Percentiles rank a stretch among this genome's conserved stretches.
phyloP scores from a whole-genome alignment of 805 yeast genomes.

The Cyberlindnera samutprakarnensis region DNA sequence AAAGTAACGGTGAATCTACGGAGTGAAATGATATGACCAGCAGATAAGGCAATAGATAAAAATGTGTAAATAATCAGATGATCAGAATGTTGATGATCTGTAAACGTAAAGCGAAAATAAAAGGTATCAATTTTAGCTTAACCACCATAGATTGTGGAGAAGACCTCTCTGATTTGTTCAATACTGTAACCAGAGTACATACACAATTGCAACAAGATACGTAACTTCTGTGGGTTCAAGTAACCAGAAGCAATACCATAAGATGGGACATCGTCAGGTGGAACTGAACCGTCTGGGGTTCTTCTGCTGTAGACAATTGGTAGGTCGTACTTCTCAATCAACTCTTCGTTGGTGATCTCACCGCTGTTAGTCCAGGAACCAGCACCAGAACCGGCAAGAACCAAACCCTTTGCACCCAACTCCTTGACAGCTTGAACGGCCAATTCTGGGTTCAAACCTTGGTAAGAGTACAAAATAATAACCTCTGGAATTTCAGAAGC shows the following conservation, averaged over 20 bases:
- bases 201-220: conserved; percentile 52
- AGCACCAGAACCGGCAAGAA: conserved; percentile 65
- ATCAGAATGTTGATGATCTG: too few species aligned
- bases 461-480: conserved; percentile 52
- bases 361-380: conserved; percentile 43
- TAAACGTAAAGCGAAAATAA: too few species aligned
- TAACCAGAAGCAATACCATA: conserved; percentile 49
- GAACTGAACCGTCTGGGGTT: conserved; percentile 62
- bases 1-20: too few species aligned
- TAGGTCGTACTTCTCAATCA: conserved; percentile 28
- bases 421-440: conserved; percentile 37
- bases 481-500: conserved; percentile 31
- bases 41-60: too few species aligned
- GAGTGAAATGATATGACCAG: too few species aligned
- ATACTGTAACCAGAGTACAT: conserved; percentile 28
- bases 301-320: conserved; percentile 58
- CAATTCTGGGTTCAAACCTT: conserved; percentile 42
- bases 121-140: too few species aligned
- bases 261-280: conserved; percentile 35
- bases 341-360: conserved; percentile 34
- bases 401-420: conserved; percentile 42
- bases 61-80: too few species aligned
- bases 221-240: conserved; percentile 56
- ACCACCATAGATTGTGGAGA: conserved; percentile 35
- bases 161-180: conserved; percentile 27